Evolutionary conservation across 805 yeast species (phyloP), one percentile per base, ranked within the genome.

Genomic region (Spathaspora sp.): DNA sequence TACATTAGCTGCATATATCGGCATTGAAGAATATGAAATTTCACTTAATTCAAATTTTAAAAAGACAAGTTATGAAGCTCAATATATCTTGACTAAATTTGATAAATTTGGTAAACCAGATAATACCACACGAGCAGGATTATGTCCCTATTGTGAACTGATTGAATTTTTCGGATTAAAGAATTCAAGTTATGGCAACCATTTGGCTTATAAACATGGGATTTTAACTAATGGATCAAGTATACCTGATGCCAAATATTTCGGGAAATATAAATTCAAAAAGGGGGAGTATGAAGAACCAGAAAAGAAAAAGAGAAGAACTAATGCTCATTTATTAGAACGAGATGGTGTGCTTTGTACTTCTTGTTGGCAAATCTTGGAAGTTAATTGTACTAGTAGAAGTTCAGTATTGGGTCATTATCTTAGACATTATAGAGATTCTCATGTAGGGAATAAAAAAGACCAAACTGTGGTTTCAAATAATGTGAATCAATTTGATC

Each of bases 121-220:
- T 42, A 47, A 47, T 18, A 32, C 53, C 5, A 53, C 49, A 2
- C 43, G 53, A 6, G 47, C 53, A 18, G 73, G 72, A 28, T 50
- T 67, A 50, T 69, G 73, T 57, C 64, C 70, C 0, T 69, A 65
- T 49, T 69, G 73, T 46, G 62, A 61, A 17, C 50, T 52, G 17
- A 62, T 68, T 17, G 60, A 61, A 50, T 68, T 69, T 49, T 56
- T 63, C 19, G 69, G 70, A 2, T 62, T 65, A 54, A 68, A 68
- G 50, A 68, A 69, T 56, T 63, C 69, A 7, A 62, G 65, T 43
- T 69, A 68, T 50, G 60, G 68, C 6, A 63, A 70, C 5, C 73
- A 68, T 52, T 55, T 69, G 54, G 65, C 72, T 4, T 56, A 65
- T 43, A 70, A 66, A 49, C 73, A 69, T 54, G 73, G 73, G 4